Evolutionary conservation across 2,329 filamentous ascomycete genomes (phyloP).

Genomic region (Leptosphaerulina australis): DNA sequence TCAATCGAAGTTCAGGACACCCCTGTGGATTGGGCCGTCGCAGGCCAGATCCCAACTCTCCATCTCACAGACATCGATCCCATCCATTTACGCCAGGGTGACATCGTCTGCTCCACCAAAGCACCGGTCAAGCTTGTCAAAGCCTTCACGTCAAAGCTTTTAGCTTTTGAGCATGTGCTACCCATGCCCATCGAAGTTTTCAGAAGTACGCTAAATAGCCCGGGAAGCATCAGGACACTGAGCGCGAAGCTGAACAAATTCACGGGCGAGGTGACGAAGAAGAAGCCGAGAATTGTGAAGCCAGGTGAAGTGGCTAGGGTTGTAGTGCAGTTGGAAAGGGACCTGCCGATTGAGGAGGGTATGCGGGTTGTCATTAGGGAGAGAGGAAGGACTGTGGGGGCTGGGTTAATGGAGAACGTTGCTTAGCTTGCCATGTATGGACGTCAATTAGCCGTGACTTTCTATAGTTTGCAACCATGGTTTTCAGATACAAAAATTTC

Average conservation of each 20-base stretch:
- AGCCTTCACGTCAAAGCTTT: conserved; percentile 78
- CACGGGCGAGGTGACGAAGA: conserved; percentile 76
- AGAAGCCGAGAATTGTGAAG: conserved; percentile 82
- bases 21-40: conserved; percentile 83
- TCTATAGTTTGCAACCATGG: too few species aligned
- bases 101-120: conserved; percentile 78
- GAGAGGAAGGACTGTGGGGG: conserved; percentile 83
- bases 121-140: conserved; percentile 73
- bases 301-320: conserved; percentile 79
- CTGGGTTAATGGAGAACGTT: conserved; percentile 74
- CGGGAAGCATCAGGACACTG: conserved; percentile 75
- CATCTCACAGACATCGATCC: conserved; percentile 85
- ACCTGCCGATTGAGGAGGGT: conserved; percentile 79
- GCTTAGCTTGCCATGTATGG: too few species aligned
- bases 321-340: conserved; percentile 72
- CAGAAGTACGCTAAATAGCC: conserved; percentile 78
- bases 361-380: conserved; percentile 80
- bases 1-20: conserved; percentile 77
- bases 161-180: conserved; percentile 88
- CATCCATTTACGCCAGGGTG: conserved; percentile 76
- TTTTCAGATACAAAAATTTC: too few species aligned
- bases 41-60: conserved; percentile 86
- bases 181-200: conserved; percentile 91
- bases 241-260: conserved; percentile 78
- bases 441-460: too few species aligned